Conservation (phyloP, 805 yeast genomes). For the Kodamaea leandrae region DNA sequence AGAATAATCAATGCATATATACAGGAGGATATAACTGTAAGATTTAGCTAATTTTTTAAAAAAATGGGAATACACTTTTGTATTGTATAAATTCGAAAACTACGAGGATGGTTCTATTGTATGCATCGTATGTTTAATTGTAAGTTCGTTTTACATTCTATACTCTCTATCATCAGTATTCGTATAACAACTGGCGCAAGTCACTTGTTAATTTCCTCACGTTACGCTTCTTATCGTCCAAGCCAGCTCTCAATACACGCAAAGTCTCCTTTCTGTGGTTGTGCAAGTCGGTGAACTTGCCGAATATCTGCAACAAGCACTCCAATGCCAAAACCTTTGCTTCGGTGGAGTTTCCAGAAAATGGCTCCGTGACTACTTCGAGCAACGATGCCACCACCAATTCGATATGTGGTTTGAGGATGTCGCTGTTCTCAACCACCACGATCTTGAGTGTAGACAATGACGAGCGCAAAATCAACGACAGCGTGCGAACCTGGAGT, state of each 20-base stretch:
- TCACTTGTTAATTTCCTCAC: constrained; percentile 78
- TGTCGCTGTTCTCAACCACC: constrained; percentile 51
- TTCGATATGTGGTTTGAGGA: constrained; percentile 53
- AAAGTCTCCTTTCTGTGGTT: constrained; percentile 54
- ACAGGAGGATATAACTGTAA: neutral
- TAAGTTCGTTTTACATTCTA: too few species aligned
- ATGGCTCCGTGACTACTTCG: constrained; percentile 25
- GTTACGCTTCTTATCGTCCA: constrained; percentile 72
- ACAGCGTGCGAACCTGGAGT: constrained; percentile 36
- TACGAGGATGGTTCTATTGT: too few species aligned
- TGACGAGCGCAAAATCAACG: constrained; percentile 54
- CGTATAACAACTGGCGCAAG: constrained; percentile 74
- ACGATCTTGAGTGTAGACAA: constrained; percentile 55
- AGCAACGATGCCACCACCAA: constrained; percentile 53
- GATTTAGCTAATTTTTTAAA: too few species aligned
- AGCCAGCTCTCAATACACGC: constrained; percentile 43
- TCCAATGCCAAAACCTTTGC: constrained; percentile 58
- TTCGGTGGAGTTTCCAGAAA: constrained; percentile 37
- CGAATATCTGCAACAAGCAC: constrained; percentile 46
- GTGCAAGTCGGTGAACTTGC: constrained; percentile 32
- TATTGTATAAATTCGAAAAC: too few species aligned
- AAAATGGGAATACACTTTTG: too few species aligned
- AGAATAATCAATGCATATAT: too few species aligned
- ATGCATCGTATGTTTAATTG: too few species aligned
- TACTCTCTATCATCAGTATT: constrained; percentile 22